phyloP scores from a whole-genome alignment of 2,329 filamentous ascomycete species.

The Colletotrichum salicis region DNA sequence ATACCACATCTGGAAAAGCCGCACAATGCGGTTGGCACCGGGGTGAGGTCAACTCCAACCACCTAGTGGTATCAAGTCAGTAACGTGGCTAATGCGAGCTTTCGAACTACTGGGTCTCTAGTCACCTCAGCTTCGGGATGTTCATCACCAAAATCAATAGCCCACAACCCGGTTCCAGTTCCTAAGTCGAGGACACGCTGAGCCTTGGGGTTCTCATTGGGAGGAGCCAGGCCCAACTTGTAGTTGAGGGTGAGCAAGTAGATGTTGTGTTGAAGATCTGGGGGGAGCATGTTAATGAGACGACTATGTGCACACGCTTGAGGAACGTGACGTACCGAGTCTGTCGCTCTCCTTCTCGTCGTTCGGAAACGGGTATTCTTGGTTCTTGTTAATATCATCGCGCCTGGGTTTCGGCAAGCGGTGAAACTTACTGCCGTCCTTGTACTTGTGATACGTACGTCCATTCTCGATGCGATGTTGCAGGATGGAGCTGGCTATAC shows the following conservation, averaged over 20 bases:
- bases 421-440: neutral
- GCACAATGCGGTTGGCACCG: constrained; percentile 44
- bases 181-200: constrained; percentile 35
- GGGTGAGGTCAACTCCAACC: constrained; percentile 45
- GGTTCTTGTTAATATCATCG: neutral
- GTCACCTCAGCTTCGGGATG: constrained; percentile 43
- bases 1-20: neutral
- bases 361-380: constrained; percentile 19
- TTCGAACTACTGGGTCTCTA: no score
- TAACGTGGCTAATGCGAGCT: no score
- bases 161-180: constrained; percentile 25
- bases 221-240: constrained; percentile 43
- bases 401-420: no score
- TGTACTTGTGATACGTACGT: constrained; percentile 3
- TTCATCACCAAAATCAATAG: constrained; percentile 36
- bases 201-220: constrained; percentile 24
- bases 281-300: neutral
- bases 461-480: neutral
- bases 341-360: constrained; percentile 9
- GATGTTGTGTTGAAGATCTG: constrained; percentile 50
- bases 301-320: no score
- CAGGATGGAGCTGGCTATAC: neutral
- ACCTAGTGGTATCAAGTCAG: constrained; percentile 51
- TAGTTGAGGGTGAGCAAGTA: constrained; percentile 45
- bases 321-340: neutral